Evolutionary conservation across 192 early-diverging fungal species (phyloP).

Genomic region (Backusella liffmaniae): DNA sequence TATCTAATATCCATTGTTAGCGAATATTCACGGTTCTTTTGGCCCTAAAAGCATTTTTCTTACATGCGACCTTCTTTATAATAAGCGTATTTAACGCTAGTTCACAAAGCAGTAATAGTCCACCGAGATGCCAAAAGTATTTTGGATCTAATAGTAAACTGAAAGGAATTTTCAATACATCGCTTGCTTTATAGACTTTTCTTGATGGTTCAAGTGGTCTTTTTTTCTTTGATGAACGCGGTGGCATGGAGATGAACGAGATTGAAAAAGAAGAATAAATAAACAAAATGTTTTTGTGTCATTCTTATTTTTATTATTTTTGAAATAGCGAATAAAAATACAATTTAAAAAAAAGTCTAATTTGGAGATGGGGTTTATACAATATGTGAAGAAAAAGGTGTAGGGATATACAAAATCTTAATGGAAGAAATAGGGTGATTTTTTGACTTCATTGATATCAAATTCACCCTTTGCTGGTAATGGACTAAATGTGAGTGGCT

Average conservation of each 20-base stretch:
- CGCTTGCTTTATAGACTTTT: conserved; percentile 12
- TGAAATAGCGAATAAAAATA: not conserved
- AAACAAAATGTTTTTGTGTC: not conserved
- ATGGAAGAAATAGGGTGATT: conserved; percentile 92
- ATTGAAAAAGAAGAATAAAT: not conserved
- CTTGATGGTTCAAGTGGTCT: not conserved
- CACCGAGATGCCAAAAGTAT: conserved; percentile 49
- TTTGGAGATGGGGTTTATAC: not conserved
- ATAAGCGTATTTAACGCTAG: conserved; percentile 51
- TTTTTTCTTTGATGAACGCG: conserved; percentile 2
- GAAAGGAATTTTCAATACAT: conserved; percentile 12
- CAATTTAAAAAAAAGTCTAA: not conserved
- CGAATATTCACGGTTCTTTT: not conserved
- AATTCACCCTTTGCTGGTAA: conserved; percentile 85
- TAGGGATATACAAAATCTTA: conserved; percentile 40
- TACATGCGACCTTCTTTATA: conserved; percentile 63
- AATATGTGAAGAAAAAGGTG: not conserved
- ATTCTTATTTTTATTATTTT: conserved; percentile 3
- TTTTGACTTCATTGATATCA: conserved; percentile 75
- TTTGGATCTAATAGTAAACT: conserved; percentile 40
- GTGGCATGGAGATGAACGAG: not conserved
- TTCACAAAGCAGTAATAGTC: conserved; percentile 50
- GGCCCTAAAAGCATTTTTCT: not conserved
- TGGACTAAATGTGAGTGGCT: conserved; percentile 64
- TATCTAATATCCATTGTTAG: conserved; percentile 49